These are phyloP conservation scores for Persicaria tinctoria DNA, from an alignment of 148 eudicot genomes.

Conservation along the genomic window DNA sequence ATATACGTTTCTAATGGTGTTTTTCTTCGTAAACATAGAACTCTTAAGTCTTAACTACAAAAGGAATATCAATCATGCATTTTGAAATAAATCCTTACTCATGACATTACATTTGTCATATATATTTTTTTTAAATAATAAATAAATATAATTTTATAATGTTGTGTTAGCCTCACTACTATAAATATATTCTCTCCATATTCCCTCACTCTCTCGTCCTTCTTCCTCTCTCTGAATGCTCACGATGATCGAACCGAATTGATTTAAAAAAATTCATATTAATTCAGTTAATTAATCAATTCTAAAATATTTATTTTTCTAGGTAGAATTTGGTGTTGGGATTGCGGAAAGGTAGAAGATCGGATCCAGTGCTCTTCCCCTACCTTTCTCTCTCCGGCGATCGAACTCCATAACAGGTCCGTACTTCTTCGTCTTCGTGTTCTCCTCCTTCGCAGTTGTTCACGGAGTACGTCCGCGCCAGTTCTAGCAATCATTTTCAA, in stretches of 20 bases:
- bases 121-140: too few species aligned
- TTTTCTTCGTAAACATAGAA: too few species aligned
- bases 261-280: background rate
- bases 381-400: conserved; percentile 19
- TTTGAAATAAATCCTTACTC: too few species aligned
- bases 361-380: conserved; percentile 40
- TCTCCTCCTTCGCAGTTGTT: background rate
- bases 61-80: too few species aligned
- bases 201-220: conserved; percentile 5
- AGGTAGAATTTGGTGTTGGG: conserved; percentile 25
- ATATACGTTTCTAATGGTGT: too few species aligned
- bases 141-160: too few species aligned
- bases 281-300: background rate
- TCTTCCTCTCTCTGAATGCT: conserved; percentile 10
- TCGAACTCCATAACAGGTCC: conserved; percentile 7
- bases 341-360: conserved; percentile 42
- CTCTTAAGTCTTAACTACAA: too few species aligned
- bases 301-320: background rate
- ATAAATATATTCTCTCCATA: background rate
- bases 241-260: background rate
- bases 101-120: too few species aligned
- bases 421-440: background rate
- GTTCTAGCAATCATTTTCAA: background rate
- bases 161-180: too few species aligned
- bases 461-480: background rate